Evolutionary conservation across 371 early-diverging fungal genomes (phyloP), one percentile per base, ranked within the genome.

Genomic region (Saksenaea vasiformis): DNA sequence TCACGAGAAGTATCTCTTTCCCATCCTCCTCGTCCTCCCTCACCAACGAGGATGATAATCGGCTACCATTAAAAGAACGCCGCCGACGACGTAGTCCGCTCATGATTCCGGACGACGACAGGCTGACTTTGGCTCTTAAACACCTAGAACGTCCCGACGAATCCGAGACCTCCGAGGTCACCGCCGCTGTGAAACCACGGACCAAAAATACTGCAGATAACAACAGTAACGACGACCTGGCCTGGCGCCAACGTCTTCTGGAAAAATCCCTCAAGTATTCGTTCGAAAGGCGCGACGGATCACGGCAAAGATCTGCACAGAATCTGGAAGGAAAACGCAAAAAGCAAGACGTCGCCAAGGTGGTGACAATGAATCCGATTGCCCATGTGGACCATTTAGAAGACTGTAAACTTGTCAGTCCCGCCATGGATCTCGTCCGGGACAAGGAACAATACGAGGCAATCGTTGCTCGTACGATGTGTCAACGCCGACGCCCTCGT

Each of bases 21-120:
- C 43, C 43, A 5, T 41, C 43, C 14, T 41, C 17, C 43, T 41
- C 43, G 19, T 41, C 43, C 19, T 41, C 43, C 14, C 19, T 41
- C 43, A 14, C 14, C 14, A 41, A 41, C 14, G 43, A 17, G 5
- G 43, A 41, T 5, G 43, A 41, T 14, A 14, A 41, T 14, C 43
- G 43, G 1, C 43, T 41, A 31, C 65, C 70, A 26, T 38, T 65
- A 14, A 65, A 70, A 62, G 65, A 65, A 59, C 70, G 66, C 5
- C 62, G 70, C 11, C 56, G 65, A 15, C 61, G 69, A 36, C 58
- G 65, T 8, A 69, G 65, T 26, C 69, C 69, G 13, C 34, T 68
- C 31, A 41, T 64, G 26, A 69, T 69, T 13, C 61, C 59, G 8
- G 68, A 60, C 26, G 68, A 64, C 26, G 35, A 26, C 15, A 24